A percentile compares a stretch with the other conserved stretches of the same genome.
Conservation (phyloP, 768 basidiomycete genomes). For the Mycena galopus region DNA sequence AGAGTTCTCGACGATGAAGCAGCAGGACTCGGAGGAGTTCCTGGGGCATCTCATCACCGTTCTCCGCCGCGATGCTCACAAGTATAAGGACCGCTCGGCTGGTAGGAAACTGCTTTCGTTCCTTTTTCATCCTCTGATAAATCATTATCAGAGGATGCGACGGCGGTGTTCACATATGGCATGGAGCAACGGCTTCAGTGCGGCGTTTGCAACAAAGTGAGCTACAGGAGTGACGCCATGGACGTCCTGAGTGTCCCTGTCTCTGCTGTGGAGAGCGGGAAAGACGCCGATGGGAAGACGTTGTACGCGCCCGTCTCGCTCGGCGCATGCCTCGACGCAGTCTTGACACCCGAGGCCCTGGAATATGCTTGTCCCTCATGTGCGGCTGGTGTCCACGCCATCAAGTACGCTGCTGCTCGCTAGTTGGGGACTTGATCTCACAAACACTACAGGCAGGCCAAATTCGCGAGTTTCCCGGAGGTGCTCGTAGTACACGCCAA, state of each 20-base stretch:
- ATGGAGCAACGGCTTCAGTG: slow-evolving; percentile 93
- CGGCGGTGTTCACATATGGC: slow-evolving; percentile 82
- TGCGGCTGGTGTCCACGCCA: slow-evolving; percentile 72
- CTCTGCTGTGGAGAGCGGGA: slow-evolving; percentile 70
- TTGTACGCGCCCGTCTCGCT: slow-evolving; percentile 75
- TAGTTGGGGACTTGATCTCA: neutral
- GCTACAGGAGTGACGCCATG: slow-evolving; percentile 82
- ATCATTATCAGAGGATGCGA: slow-evolving; percentile 66
- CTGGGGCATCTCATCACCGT: slow-evolving; percentile 83
- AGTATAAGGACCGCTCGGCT: slow-evolving; percentile 54
- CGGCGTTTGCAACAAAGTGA: slow-evolving; percentile 78
- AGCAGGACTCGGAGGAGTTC: slow-evolving; percentile 98
- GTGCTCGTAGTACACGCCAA: slow-evolving; percentile 91
- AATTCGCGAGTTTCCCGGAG: slow-evolving; percentile 90
- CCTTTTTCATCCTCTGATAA: neutral
- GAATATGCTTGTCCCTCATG: slow-evolving; percentile 90
- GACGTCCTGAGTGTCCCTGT: slow-evolving; percentile 89
- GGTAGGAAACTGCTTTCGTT: slow-evolving; percentile 18
- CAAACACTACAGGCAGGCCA: slow-evolving; percentile 66
- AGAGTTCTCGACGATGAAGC: slow-evolving; percentile 96
- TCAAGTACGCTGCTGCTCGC: slow-evolving; percentile 67
- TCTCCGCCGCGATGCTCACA: slow-evolving; percentile 75
- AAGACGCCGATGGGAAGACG: slow-evolving; percentile 71
- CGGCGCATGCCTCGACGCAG: slow-evolving; percentile 68
- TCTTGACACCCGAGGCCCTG: slow-evolving; percentile 72